These are phyloP conservation scores for Penicillium macrosclerotiorum DNA, from an alignment of 495 filamentous ascomycete genomes.

Conservation along the genomic window DNA sequence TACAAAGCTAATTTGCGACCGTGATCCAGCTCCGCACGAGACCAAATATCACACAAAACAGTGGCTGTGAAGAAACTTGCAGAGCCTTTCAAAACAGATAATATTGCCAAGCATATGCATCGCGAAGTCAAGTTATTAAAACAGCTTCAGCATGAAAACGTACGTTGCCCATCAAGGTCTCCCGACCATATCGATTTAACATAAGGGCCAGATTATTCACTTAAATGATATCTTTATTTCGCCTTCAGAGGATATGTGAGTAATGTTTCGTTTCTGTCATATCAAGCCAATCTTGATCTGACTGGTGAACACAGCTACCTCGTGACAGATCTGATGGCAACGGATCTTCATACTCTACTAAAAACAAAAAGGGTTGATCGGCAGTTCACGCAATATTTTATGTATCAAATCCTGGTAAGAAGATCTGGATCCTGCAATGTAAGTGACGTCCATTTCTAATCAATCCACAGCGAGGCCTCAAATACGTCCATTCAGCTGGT, in stretches of 20 bases:
- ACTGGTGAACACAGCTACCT: constrained; percentile 81
- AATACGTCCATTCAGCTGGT: constrained; percentile 98
- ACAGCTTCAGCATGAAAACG: constrained; percentile 94
- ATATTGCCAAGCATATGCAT: constrained; percentile 92
- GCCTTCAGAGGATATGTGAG: constrained; percentile 95
- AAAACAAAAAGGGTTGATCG: constrained; percentile 93
- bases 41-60: constrained; percentile 85
- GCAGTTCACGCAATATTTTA: constrained; percentile 98
- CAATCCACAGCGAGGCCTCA: constrained; percentile 74
- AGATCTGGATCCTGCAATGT: background rate
- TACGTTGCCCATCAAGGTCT: constrained; percentile 34
- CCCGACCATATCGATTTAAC: constrained; percentile 17
- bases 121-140: constrained; percentile 95
- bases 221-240: constrained; percentile 99
- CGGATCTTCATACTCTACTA: constrained; percentile 88
- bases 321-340: constrained; percentile 94
- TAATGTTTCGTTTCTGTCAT: too few species aligned
- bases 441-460: constrained; percentile 15
- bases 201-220: constrained; percentile 79
- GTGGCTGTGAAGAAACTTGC: constrained; percentile 99
- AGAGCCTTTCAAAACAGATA: constrained; percentile 96
- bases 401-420: constrained; percentile 92
- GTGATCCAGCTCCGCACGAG: constrained; percentile 77
- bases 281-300: too few species aligned
- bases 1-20: constrained; percentile 11